These are phyloP conservation scores for Rosa chinensis DNA, from an alignment of 306 rosid species.

Conservation along the genomic window DNA sequence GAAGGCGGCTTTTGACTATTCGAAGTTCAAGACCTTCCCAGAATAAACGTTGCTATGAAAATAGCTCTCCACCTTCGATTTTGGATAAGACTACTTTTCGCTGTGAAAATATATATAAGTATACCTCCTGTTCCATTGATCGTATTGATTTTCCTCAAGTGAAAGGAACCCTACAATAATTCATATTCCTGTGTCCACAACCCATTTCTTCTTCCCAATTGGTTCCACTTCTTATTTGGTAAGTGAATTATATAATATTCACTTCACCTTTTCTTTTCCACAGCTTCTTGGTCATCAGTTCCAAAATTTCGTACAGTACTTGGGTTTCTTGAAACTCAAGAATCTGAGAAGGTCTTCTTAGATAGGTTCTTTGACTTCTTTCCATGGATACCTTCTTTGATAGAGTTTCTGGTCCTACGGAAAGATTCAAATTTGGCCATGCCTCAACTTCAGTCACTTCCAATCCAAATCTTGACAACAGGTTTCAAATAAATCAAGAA, in stretches of 20 bases:
- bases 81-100: background rate
- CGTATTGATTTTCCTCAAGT: background rate
- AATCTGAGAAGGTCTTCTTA: background rate
- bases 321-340: background rate
- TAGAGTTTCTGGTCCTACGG: conserved; percentile 23
- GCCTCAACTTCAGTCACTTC: conserved; percentile 26
- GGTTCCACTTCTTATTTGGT: background rate
- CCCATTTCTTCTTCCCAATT: background rate
- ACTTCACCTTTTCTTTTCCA: background rate
- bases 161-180: background rate
- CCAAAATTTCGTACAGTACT: background rate
- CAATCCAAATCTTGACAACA: conserved; percentile 27
- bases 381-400: conserved; percentile 24
- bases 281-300: background rate
- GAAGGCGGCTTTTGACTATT: background rate
- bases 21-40: background rate
- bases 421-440: conserved; percentile 37
- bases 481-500: conserved; percentile 32
- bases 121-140: background rate
- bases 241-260: background rate
- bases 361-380: conserved; percentile 3
- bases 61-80: background rate
- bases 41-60: background rate
- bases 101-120: background rate
- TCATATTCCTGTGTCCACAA: background rate